Conservation (phyloP, 768 basidiomycete genomes). For the Amanita muscaria region DNA sequence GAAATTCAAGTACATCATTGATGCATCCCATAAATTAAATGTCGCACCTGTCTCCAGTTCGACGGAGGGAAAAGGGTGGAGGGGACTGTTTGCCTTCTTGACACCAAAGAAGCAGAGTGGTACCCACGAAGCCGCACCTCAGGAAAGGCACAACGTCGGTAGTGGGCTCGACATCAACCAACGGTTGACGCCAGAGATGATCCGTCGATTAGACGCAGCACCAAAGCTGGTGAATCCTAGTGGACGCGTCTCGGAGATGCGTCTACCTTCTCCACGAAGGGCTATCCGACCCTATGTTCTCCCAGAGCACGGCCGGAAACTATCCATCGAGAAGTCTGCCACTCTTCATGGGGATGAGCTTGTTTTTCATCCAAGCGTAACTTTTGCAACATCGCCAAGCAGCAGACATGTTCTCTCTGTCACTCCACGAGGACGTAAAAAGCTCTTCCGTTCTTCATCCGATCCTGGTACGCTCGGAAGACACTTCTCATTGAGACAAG, state of each 20-base stretch:
- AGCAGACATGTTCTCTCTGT: not conserved
- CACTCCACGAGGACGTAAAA: not conserved
- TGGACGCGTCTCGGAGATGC: slow-evolving; percentile 56
- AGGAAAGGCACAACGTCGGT: not conserved
- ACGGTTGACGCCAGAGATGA: slow-evolving; percentile 63
- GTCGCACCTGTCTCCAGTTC: not conserved
- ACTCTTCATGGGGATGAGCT: slow-evolving; percentile 5
- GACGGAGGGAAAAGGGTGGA: not conserved
- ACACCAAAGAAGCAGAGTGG: too few relatives aligned
- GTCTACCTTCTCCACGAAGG: not conserved
- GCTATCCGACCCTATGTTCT: slow-evolving; percentile 11
- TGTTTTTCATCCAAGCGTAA: not conserved
- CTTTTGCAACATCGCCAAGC: not conserved
- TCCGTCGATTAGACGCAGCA: slow-evolving; percentile 59
- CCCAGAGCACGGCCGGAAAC: slow-evolving; percentile 9
- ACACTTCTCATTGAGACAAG: too few relatives aligned
- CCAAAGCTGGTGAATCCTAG: slow-evolving; percentile 68
- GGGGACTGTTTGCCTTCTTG: slow-evolving; percentile 13
- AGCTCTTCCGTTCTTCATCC: not conserved
- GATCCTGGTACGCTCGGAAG: slow-evolving; percentile 6
- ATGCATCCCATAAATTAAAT: slow-evolving; percentile 5
- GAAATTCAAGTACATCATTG: slow-evolving; percentile 55
- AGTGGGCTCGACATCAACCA: slow-evolving; percentile 20
- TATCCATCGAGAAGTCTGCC: slow-evolving; percentile 4
- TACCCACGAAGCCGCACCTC: not conserved